These are phyloP conservation scores for Penicillium thymicola DNA, from an alignment of 2,329 filamentous ascomycete genomes.

Conservation along the genomic window DNA sequence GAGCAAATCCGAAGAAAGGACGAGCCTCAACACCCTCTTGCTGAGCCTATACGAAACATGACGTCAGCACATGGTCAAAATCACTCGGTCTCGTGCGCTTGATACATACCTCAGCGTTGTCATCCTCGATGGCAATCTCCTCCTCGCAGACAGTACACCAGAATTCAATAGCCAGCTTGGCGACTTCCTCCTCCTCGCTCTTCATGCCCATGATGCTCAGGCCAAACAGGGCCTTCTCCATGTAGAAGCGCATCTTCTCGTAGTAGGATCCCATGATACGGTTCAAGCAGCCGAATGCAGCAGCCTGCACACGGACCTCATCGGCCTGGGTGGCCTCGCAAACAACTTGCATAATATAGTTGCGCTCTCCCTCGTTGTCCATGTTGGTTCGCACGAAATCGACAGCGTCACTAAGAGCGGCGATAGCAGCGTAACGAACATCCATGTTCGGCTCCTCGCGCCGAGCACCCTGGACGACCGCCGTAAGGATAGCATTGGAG, in stretches of 20 bases:
- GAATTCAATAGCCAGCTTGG: conserved; percentile 97
- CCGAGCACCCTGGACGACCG: conserved; percentile 93
- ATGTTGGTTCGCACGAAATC: conserved; percentile 99
- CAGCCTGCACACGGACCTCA: conserved; percentile 88
- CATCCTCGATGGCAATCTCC: conserved; percentile 95
- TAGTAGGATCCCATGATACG: conserved; percentile 99
- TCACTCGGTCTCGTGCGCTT: background rate
- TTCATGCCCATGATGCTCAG: conserved; percentile 98
- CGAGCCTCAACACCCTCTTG: conserved; percentile 78
- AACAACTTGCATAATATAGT: conserved; percentile 99
- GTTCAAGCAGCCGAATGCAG: conserved; percentile 95
- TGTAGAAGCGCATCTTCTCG: conserved; percentile 99
- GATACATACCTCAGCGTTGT: conserved; percentile 71
- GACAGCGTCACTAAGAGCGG: conserved; percentile 89
- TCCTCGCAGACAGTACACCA: conserved; percentile 99
- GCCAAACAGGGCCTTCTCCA: conserved; percentile 99
- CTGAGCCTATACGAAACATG: conserved; percentile 46
- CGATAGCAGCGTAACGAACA: conserved; percentile 88
- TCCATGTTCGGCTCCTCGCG: conserved; percentile 93
- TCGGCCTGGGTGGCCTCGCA: conserved; percentile 96
- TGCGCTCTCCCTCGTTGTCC: conserved; percentile 97
- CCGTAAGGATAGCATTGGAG: conserved; percentile 96
- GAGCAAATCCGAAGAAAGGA: conserved; percentile 92
- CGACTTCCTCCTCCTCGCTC: conserved; percentile 93
- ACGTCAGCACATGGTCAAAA: background rate